Conservation (phyloP, 2,329 filamentous ascomycete genomes). For the Hypocreales sp. region DNA sequence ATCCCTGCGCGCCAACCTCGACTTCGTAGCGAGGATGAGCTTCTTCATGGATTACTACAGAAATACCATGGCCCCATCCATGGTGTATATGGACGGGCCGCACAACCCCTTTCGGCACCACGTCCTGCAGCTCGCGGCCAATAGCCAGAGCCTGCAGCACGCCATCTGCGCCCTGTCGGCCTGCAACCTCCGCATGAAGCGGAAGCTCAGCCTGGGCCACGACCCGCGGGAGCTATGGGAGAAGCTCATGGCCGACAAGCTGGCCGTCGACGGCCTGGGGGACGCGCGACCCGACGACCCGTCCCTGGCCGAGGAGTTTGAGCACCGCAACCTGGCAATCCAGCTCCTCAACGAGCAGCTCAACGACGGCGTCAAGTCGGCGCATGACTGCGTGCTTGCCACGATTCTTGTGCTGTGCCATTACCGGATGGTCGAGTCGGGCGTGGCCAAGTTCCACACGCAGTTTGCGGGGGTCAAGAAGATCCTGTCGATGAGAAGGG, state of each 20-base stretch:
- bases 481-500: slow-evolving; percentile 57
- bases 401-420: slow-evolving; percentile 80
- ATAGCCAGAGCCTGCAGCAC: slow-evolving; percentile 75
- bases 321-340: slow-evolving; percentile 69
- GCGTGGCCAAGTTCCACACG: slow-evolving; percentile 82
- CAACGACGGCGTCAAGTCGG: slow-evolving; percentile 57
- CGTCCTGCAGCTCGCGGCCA: slow-evolving; percentile 60
- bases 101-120: slow-evolving; percentile 76
- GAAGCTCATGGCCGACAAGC: slow-evolving; percentile 30
- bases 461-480: slow-evolving; percentile 91
- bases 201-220: slow-evolving; percentile 47
- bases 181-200: slow-evolving; percentile 80
- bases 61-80: slow-evolving; percentile 78
- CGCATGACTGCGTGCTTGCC: slow-evolving; percentile 74
- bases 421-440: slow-evolving; percentile 86
- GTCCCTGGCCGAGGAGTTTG: slow-evolving; percentile 62
- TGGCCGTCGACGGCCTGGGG: slow-evolving; percentile 25
- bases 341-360: slow-evolving; percentile 72
- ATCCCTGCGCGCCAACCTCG: slow-evolving; percentile 35
- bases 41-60: slow-evolving; percentile 91
- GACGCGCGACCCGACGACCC: slow-evolving; percentile 42
- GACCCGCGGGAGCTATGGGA: slow-evolving; percentile 34
- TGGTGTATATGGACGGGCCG: slow-evolving; percentile 80
- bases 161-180: slow-evolving; percentile 80
- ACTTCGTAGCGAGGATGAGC: slow-evolving; percentile 63